These are phyloP conservation scores for Kalmanozyma brasiliensis DNA, from an alignment of 1,284 basidiomycete species.

Conservation along the genomic window DNA sequence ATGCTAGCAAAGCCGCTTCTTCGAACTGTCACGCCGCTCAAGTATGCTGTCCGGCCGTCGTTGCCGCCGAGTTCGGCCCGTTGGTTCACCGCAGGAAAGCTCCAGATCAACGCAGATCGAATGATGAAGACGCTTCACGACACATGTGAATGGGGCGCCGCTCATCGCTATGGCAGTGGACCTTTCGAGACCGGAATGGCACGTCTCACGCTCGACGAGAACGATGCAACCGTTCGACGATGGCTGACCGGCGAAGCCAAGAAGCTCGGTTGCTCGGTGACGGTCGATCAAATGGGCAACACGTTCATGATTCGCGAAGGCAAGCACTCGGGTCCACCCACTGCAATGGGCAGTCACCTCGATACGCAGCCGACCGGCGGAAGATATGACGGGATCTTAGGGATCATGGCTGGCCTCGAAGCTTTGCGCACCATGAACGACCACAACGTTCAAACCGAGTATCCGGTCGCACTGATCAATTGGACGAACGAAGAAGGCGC, in stretches of 20 bases:
- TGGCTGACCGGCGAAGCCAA: constrained; percentile 62
- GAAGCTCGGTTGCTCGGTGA: constrained; percentile 61
- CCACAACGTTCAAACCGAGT: constrained; percentile 20
- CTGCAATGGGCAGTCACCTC: constrained; percentile 40
- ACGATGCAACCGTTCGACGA: constrained; percentile 60
- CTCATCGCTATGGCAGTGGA: constrained; percentile 31
- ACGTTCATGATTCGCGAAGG: constrained; percentile 62
- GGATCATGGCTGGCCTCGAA: constrained; percentile 44
- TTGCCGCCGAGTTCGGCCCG: background rate
- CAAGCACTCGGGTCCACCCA: constrained; percentile 17
- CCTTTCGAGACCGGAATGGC: constrained; percentile 36
- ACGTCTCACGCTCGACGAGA: constrained; percentile 59
- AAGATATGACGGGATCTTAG: constrained; percentile 42
- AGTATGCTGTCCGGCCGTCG: background rate
- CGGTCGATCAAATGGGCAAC: constrained; percentile 63
- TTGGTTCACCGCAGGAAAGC: constrained; percentile 25
- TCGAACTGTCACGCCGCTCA: background rate
- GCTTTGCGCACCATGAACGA: constrained; percentile 35
- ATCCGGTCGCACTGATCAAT: constrained; percentile 32
- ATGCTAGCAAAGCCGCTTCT: constrained; percentile 8
- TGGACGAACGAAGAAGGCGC: constrained; percentile 52
- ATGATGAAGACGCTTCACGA: constrained; percentile 63
- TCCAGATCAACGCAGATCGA: constrained; percentile 51
- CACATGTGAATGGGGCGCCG: constrained; percentile 60
- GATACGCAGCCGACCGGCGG: constrained; percentile 47